phyloP scores from a whole-genome alignment of 2,329 filamentous ascomycete species.

The Aspergillus awamori region DNA sequence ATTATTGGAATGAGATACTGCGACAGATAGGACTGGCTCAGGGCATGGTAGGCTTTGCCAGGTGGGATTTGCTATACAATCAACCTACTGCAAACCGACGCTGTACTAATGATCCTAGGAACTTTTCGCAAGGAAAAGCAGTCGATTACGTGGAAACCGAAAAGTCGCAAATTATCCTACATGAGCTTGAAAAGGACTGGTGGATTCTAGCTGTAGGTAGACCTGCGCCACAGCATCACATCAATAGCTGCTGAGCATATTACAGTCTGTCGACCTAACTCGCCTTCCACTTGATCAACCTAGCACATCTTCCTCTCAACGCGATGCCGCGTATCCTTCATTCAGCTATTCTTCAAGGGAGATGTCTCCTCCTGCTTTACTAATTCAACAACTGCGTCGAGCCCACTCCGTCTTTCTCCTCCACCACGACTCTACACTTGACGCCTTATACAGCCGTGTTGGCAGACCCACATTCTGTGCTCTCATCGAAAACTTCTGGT shows the following conservation, averaged over 20 bases:
- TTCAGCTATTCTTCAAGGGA: slow-evolving; percentile 88
- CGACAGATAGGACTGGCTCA: slow-evolving; percentile 94
- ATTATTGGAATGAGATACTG: slow-evolving; percentile 81
- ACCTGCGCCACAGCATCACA: not conserved
- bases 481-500: slow-evolving; percentile 81
- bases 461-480: slow-evolving; percentile 70
- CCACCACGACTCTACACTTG: slow-evolving; percentile 78
- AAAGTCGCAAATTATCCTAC: slow-evolving; percentile 78
- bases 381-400: slow-evolving; percentile 78
- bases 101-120: slow-evolving; percentile 52
- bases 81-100: not conserved
- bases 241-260: slow-evolving; percentile 20
- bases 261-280: slow-evolving; percentile 78
- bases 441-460: slow-evolving; percentile 67
- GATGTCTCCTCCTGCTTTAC: slow-evolving; percentile 76
- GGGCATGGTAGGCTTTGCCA: slow-evolving; percentile 91
- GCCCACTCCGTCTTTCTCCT: slow-evolving; percentile 84
- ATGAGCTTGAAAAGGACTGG: slow-evolving; percentile 89
- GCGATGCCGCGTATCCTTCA: slow-evolving; percentile 43
- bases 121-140: slow-evolving; percentile 75
- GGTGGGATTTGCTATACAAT: slow-evolving; percentile 47
- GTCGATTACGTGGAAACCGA: slow-evolving; percentile 91
- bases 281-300: slow-evolving; percentile 63
- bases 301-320: slow-evolving; percentile 41
- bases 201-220: slow-evolving; percentile 84